Conservation (phyloP, 371 early-diverging fungal species). For the Mortierella sp. region DNA sequence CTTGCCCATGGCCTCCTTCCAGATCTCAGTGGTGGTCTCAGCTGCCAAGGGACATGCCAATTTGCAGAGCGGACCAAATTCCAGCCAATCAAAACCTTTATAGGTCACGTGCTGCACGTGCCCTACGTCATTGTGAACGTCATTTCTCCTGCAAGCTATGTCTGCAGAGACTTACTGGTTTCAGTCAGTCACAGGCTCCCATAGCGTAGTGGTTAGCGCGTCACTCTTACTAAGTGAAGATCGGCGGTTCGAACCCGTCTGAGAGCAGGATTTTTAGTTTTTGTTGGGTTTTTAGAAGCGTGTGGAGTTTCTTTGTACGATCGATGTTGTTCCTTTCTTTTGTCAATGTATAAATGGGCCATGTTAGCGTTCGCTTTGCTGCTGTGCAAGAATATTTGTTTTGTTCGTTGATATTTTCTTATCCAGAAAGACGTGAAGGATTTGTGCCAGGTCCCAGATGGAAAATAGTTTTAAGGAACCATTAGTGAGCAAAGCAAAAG, state of each 20-base stretch:
- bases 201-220: conserved; percentile 63
- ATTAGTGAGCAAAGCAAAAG: neutral
- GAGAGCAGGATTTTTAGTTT: conserved; percentile 42
- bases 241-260: conserved; percentile 65
- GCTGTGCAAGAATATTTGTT: too few species aligned
- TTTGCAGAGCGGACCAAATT: too few species aligned
- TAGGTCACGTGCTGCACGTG: neutral
- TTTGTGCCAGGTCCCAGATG: neutral
- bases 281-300: neutral
- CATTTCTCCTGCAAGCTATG: neutral
- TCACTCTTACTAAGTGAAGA: conserved; percentile 67
- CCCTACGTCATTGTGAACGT: too few species aligned
- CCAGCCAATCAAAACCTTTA: neutral
- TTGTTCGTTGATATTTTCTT: too few species aligned
- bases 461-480: neutral
- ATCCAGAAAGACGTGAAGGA: neutral
- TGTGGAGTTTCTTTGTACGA: neutral
- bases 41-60: too few species aligned
- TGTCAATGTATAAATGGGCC: neutral
- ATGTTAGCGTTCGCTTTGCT: neutral
- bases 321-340: too few species aligned
- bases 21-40: too few species aligned
- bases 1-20: too few species aligned
- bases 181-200: conserved; percentile 16
- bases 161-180: neutral